phyloP scores from a whole-genome alignment of 495 filamentous ascomycete genomes.

The Astrothelium macrocarpum region DNA sequence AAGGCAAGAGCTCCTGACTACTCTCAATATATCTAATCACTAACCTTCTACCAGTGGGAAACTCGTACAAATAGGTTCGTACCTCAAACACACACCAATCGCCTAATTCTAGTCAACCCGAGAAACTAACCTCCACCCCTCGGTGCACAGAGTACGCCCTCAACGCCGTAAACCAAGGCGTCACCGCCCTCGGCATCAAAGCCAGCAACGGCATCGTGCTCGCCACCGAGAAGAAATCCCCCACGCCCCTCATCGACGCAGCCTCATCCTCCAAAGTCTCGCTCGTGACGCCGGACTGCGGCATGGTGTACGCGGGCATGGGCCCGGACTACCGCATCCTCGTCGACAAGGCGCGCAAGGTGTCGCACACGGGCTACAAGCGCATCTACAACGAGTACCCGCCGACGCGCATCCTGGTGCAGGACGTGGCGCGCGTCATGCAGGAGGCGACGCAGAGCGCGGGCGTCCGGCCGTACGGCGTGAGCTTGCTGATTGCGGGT shows the following conservation, averaged over 20 bases:
- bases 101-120: not conserved
- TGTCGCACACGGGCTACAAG: slow-evolving; percentile 98
- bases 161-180: slow-evolving; percentile 97
- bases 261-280: slow-evolving; percentile 95
- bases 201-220: slow-evolving; percentile 98
- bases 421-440: slow-evolving; percentile 96
- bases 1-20: slow-evolving; percentile 53
- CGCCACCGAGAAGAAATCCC: slow-evolving; percentile 98
- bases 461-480: slow-evolving; percentile 96
- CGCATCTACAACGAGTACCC: slow-evolving; percentile 99
- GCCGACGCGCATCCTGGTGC: slow-evolving; percentile 93
- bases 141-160: slow-evolving; percentile 80
- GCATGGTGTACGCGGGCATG: slow-evolving; percentile 99
- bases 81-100: not conserved
- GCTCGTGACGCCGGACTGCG: slow-evolving; percentile 95
- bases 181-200: slow-evolving; percentile 97
- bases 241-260: slow-evolving; percentile 87
- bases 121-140: not conserved
- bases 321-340: slow-evolving; percentile 96
- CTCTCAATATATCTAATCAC: slow-evolving; percentile 16
- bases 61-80: slow-evolving; percentile 70
- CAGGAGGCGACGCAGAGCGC: slow-evolving; percentile 97
- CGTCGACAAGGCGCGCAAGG: slow-evolving; percentile 94
- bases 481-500: slow-evolving; percentile 86
- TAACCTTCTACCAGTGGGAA: slow-evolving; percentile 67